A percentile compares a stretch with the other conserved stretches of the same genome.
Conservation (phyloP, 495 filamentous ascomycete genomes). For the Durotheca rogersii region DNA sequence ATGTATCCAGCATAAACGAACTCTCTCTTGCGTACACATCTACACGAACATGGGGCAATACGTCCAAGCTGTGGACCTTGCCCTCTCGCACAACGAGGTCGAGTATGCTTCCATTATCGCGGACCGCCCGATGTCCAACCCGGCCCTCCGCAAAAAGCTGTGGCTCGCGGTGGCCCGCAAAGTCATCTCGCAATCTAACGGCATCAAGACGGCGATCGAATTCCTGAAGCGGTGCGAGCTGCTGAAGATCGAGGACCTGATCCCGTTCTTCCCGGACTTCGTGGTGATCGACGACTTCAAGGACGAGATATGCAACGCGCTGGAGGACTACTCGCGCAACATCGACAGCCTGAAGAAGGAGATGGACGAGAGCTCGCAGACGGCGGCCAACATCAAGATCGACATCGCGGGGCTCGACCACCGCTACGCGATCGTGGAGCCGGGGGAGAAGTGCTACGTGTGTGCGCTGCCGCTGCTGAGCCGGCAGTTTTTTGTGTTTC, state of each 20-base stretch:
- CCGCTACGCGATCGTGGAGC: slow-evolving; percentile 94
- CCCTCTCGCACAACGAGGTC: slow-evolving; percentile 82
- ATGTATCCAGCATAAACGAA: slow-evolving; percentile 89
- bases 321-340: slow-evolving; percentile 86
- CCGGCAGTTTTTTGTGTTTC: slow-evolving; percentile 95
- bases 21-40: slow-evolving; percentile 92
- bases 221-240: slow-evolving; percentile 90
- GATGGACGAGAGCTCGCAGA: slow-evolving; percentile 90
- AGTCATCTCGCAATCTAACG: slow-evolving; percentile 78
- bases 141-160: slow-evolving; percentile 83
- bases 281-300: slow-evolving; percentile 99
- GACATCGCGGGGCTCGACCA: slow-evolving; percentile 83
- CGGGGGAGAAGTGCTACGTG: slow-evolving; percentile 88
- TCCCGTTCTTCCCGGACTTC: slow-evolving; percentile 98
- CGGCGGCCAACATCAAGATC: slow-evolving; percentile 81
- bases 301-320: slow-evolving; percentile 89
- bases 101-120: slow-evolving; percentile 87
- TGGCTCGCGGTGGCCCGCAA: slow-evolving; percentile 94
- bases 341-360: slow-evolving; percentile 89
- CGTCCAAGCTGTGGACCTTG: slow-evolving; percentile 85
- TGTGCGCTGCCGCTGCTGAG: slow-evolving; percentile 83
- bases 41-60: slow-evolving; percentile 95
- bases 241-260: slow-evolving; percentile 91
- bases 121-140: slow-evolving; percentile 77
- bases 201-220: slow-evolving; percentile 93